A percentile compares a stretch with the other conserved stretches of the same genome.
phyloP scores from a whole-genome alignment of 768 basidiomycete species.

The Serendipita sp. region DNA sequence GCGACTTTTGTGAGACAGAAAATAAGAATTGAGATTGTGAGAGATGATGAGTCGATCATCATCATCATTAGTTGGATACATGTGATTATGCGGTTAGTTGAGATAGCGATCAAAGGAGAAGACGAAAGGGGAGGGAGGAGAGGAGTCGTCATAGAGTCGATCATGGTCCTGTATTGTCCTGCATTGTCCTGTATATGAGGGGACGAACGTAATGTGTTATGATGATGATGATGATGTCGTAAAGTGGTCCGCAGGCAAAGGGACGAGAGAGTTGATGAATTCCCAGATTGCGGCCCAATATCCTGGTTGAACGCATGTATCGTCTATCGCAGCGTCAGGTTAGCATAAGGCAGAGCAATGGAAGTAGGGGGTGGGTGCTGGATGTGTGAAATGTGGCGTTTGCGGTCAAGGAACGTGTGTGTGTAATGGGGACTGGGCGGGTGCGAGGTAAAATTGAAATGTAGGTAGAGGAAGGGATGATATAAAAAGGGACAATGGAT shows the following conservation, averaged over 20 bases:
- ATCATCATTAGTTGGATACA: no score
- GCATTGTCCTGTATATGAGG: not conserved
- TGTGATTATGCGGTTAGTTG: no score
- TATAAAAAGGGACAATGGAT: no score
- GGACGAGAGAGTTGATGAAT: conserved; percentile 22
- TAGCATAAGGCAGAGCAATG: no score
- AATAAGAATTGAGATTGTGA: no score
- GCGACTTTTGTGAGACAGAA: no score
- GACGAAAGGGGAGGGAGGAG: no score
- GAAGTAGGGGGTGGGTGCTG: no score
- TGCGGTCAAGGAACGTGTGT: not conserved
- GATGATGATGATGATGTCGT: not conserved
- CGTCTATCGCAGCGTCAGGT: conserved; percentile 15
- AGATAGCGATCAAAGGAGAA: no score
- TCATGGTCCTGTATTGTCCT: not conserved
- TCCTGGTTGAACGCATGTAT: conserved; percentile 38
- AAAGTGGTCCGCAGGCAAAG: not conserved
- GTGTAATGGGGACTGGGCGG: not conserved
- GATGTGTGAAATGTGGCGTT: no score
- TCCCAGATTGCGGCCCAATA: conserved; percentile 39
- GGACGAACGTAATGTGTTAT: not conserved
- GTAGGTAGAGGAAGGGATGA: not conserved
- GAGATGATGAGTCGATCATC: no score
- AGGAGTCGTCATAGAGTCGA: not conserved
- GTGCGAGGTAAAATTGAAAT: not conserved